These are phyloP conservation scores for Candida sphagnicola DNA, from an alignment of 805 yeast species.

Conservation along the genomic window DNA sequence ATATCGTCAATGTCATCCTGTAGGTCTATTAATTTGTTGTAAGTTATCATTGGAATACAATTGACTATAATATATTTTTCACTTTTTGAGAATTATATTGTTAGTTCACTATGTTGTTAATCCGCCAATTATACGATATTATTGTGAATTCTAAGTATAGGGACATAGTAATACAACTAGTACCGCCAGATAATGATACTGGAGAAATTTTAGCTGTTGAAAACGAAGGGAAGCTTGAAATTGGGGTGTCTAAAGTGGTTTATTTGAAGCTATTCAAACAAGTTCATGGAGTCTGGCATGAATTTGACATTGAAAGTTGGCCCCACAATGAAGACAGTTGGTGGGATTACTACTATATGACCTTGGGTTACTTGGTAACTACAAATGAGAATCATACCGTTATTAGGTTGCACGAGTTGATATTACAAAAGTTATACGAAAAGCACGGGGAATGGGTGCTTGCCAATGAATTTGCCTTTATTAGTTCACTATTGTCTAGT, in stretches of 20 bases:
- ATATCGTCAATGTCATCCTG: slow-evolving; percentile 7
- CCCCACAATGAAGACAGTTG: slow-evolving; percentile 4
- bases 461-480: slow-evolving; percentile 22
- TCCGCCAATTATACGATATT: slow-evolving; percentile 3
- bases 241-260: slow-evolving; percentile 28
- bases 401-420: slow-evolving; percentile 24
- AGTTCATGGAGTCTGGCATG: slow-evolving; percentile 28
- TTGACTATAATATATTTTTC: no score
- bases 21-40: slow-evolving; percentile 1
- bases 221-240: slow-evolving; percentile 17
- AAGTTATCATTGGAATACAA: background rate
- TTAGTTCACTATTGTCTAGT: slow-evolving; percentile 28
- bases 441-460: slow-evolving; percentile 9
- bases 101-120: background rate
- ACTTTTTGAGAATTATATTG: background rate
- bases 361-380: slow-evolving; percentile 31
- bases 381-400: slow-evolving; percentile 37
- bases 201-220: slow-evolving; percentile 2
- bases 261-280: slow-evolving; percentile 29
- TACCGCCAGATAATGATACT: slow-evolving; percentile 1
- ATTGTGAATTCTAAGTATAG: background rate
- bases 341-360: slow-evolving; percentile 21
- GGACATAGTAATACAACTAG: slow-evolving; percentile 6
- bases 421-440: slow-evolving; percentile 11
- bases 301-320: background rate